Evolutionary conservation across 1,139 yeast species (phyloP).

Genomic region (Saccharomycopsis crataegensis): DNA sequence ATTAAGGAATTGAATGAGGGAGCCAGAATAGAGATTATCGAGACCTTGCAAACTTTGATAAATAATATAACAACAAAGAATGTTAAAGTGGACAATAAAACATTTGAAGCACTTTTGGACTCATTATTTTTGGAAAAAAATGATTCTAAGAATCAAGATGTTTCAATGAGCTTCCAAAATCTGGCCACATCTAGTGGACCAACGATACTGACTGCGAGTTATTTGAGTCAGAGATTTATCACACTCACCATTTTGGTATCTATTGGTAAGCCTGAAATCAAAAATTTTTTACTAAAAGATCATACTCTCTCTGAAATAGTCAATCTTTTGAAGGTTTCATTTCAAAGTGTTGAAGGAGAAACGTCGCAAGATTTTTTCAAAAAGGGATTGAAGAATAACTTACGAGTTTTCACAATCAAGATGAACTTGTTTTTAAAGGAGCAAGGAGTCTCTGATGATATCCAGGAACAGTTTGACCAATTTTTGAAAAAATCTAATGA

Average conservation of each 20-base stretch:
- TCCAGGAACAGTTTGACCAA: background rate
- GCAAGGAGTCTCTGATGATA: background rate
- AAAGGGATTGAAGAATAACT: constrained; percentile 10
- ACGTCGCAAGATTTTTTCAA: background rate
- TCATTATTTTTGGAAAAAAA: background rate
- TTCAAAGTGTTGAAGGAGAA: background rate
- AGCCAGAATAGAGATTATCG: background rate
- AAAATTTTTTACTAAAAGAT: background rate
- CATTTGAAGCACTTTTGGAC: background rate
- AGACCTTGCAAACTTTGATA: constrained; percentile 7
- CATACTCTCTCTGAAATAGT: background rate
- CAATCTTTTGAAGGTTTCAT: background rate
- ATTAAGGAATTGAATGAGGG: constrained; percentile 12
- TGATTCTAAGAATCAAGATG: background rate
- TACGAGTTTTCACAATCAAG: constrained; percentile 6
- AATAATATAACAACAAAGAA: constrained; percentile 1
- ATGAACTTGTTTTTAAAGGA: background rate
- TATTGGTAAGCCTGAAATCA: background rate
- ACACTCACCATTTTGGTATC: constrained; percentile 11
- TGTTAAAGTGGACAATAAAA: background rate
- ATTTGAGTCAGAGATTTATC: constrained; percentile 11
- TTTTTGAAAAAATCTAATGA: background rate
- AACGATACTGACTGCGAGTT: background rate
- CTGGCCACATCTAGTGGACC: background rate
- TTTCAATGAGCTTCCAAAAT: background rate